These are phyloP conservation scores for Globisporangium lucens DNA, from an alignment of 352 stramenopile genomes.

Conservation along the genomic window DNA sequence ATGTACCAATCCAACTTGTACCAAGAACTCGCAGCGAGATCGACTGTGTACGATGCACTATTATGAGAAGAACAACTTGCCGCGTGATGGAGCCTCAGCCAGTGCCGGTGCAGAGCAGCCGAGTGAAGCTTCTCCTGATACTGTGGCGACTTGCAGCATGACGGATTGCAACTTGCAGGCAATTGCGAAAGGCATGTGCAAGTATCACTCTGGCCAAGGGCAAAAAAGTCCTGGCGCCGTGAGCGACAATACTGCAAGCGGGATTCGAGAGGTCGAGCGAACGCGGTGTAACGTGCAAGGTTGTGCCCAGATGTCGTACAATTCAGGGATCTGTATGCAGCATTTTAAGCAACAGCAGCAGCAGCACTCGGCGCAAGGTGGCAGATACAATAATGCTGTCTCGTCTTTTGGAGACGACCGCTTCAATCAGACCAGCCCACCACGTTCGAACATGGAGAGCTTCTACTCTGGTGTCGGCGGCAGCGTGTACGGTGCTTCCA, in stretches of 20 bases:
- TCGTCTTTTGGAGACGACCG: conserved; percentile 12
- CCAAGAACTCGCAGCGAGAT: conserved; percentile 86
- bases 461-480: conserved; percentile 7
- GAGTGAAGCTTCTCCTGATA: not conserved
- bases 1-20: conserved; percentile 74
- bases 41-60: conserved; percentile 82
- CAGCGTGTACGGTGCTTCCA: conserved; percentile 1
- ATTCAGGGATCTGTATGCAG: conserved; percentile 45
- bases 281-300: conserved; percentile 28
- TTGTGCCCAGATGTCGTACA: conserved; percentile 45
- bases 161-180: conserved; percentile 23
- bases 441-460: conserved; percentile 7
- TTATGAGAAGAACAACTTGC: conserved; percentile 63
- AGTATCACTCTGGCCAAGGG: conserved; percentile 28
- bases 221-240: conserved; percentile 1
- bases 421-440: conserved; percentile 8
- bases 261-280: conserved; percentile 29
- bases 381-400: conserved; percentile 9
- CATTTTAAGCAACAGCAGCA: conserved; percentile 40
- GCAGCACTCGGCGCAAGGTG: conserved; percentile 17
- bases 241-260: conserved; percentile 16
- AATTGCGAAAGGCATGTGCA: conserved; percentile 23
- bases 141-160: conserved; percentile 15
- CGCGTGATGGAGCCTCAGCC: conserved; percentile 22
- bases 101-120: not conserved